Evolutionary conservation across 805 yeast species (phyloP).

Genomic region (Wickerhamomyces subpelliculosus): DNA sequence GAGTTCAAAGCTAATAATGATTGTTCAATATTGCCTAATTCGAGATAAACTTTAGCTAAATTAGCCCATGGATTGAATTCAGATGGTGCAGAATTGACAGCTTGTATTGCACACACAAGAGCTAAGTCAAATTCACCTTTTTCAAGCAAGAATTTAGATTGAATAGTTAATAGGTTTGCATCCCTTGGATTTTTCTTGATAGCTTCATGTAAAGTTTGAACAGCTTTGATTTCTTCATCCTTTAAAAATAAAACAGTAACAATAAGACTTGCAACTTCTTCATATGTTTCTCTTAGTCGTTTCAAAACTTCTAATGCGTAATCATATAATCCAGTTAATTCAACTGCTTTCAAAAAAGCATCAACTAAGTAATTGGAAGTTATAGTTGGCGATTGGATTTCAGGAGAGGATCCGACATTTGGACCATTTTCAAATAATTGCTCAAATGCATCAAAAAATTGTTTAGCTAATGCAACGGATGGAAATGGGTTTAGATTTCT

Average conservation of each 20-base stretch:
- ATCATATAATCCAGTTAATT: constrained; percentile 58
- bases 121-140: constrained; percentile 52
- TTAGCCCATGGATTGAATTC: constrained; percentile 71
- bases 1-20: constrained; percentile 69
- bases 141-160: constrained; percentile 49
- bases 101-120: constrained; percentile 49
- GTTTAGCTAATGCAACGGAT: constrained; percentile 37
- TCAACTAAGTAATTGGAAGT: constrained; percentile 67
- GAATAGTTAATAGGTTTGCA: constrained; percentile 45
- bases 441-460: constrained; percentile 61
- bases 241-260: constrained; percentile 46
- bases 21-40: constrained; percentile 58
- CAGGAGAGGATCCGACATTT: constrained; percentile 58
- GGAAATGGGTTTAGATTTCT: constrained; percentile 74
- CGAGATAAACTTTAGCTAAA: constrained; percentile 57
- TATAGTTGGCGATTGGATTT: constrained; percentile 60
- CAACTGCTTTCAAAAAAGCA: constrained; percentile 57
- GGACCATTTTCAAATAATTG: constrained; percentile 59
- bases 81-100: constrained; percentile 68
- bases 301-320: constrained; percentile 53
- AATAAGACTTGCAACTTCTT: constrained; percentile 49
- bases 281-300: constrained; percentile 44
- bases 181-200: constrained; percentile 44
- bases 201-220: constrained; percentile 45
- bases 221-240: constrained; percentile 56